Conservation (phyloP, 192 early-diverging fungal genomes). For the Dissophora ornata region DNA sequence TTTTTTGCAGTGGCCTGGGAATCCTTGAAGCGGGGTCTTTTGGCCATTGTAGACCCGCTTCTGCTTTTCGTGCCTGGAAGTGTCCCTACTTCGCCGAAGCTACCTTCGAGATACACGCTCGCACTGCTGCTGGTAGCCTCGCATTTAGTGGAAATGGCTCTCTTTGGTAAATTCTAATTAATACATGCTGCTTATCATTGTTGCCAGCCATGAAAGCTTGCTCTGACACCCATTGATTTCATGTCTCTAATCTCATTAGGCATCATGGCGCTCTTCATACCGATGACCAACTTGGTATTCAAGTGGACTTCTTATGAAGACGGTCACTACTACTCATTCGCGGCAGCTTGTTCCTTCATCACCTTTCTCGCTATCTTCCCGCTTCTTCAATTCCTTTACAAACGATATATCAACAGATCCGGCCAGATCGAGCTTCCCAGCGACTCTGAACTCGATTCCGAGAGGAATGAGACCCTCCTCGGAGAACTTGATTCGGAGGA, state of each 20-base stretch:
- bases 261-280: neutral
- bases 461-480: too few species aligned
- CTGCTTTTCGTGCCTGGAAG: constrained; percentile 7
- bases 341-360: neutral
- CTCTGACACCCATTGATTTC: neutral
- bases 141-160: neutral
- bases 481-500: too few species aligned
- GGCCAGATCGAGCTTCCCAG: neutral
- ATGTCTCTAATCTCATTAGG: constrained; percentile 1
- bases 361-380: constrained; percentile 13
- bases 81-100: constrained; percentile 1
- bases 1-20: neutral
- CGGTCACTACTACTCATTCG: constrained; percentile 7
- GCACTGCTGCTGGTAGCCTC: neutral
- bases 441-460: neutral
- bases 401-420: neutral
- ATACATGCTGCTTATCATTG: too few species aligned
- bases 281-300: constrained; percentile 20
- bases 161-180: constrained; percentile 6
- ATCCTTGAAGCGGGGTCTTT: neutral
- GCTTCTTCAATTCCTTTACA: constrained; percentile 8
- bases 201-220: neutral
- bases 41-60: neutral
- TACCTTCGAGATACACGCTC: constrained; percentile 13
- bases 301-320: constrained; percentile 8